Base-by-base conservation (phyloP, 495 filamentous ascomycete species). In the Penicillium riverlandense region DNA sequence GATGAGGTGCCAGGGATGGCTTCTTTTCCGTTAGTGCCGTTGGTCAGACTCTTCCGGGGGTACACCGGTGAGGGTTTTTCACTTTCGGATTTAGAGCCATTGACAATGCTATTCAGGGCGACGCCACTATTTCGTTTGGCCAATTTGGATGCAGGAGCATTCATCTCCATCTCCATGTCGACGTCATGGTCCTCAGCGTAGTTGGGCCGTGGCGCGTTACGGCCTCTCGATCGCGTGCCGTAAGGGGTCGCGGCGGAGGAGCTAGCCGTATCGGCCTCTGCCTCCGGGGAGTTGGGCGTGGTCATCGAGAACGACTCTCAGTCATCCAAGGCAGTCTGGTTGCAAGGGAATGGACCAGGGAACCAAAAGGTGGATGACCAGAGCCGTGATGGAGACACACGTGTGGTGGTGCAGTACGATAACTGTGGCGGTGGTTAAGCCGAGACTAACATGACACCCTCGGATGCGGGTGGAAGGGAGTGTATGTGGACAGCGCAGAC, bases 181-280 rank as follows among this genome's bases (percentile, higher is more conserved):
- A 88, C 69, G 55, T 96, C 92, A 58, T 84, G 85, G 66, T 98
- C 94, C 67, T 98, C 92, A 29, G 92, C 94, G 65, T 98, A 98
- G 63, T 98, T 98, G 38, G 83, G 80, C 49, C 92, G 85, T 50
- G 86, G 75, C 44, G 85, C 88, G 34, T 83, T 85, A 47, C 90
- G 82, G 59, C 94, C 95, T 61, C 92, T 83, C 45, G 92, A 98
- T 52, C 92, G 86, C 50, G 94, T 99, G 48, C 92, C 92, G 63
- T 99, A 97, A 14, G 88, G 86, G 38, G 85, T 83, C 7, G 82
- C 70, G 46, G 63, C 66, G 48, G 69, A 66, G 44, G 61, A 59
- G 55, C 60, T 61, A 43, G 69, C 61, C 49, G 63, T 52, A 51
- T 65, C 70, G 48, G 55, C 62, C 48, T 64, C 59, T 43, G 59